Conservation (phyloP, 2,329 filamentous ascomycete species). For the Monosporascus sp. region DNA sequence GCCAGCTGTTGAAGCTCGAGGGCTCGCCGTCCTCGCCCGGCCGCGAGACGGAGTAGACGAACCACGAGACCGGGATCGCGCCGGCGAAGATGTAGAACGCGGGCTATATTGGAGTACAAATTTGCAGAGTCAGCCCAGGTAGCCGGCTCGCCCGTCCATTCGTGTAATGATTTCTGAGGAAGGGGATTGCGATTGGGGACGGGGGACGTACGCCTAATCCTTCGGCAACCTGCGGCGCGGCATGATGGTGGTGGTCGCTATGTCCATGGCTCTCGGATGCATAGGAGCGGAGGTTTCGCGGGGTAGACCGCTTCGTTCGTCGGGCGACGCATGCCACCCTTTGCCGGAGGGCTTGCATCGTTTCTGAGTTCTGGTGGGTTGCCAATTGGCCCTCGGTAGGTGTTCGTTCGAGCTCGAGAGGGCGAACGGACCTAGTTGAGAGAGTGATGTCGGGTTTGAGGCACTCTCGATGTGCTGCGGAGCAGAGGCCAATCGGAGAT, state of each 20-base stretch:
- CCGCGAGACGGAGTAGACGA: constrained; percentile 45
- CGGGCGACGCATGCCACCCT: constrained; percentile 36
- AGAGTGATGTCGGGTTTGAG: constrained; percentile 17
- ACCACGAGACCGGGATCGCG: constrained; percentile 36
- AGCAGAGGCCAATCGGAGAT: constrained; percentile 15
- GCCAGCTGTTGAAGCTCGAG: constrained; percentile 39
- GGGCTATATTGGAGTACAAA: constrained; percentile 28
- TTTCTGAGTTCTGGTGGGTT: constrained; percentile 9
- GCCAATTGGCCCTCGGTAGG: constrained; percentile 19
- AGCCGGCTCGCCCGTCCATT: not conserved
- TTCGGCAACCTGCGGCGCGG: constrained; percentile 40
- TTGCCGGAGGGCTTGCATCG: constrained; percentile 35
- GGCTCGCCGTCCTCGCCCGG: constrained; percentile 44
- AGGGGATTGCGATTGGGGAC: not conserved
- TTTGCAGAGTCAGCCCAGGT: constrained; percentile 2
- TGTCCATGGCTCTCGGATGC: constrained; percentile 48
- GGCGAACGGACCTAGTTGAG: constrained; percentile 2
- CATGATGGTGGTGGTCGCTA: constrained; percentile 24
- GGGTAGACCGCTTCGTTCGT: constrained; percentile 25
- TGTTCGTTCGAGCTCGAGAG: constrained; percentile 9
- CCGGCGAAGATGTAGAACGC: constrained; percentile 43
- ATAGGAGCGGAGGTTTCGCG: constrained; percentile 41
- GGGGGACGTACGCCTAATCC: constrained; percentile 47
- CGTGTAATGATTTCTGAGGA: not conserved
- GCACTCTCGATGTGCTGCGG: constrained; percentile 14